Base-by-base conservation (phyloP, 1,284 basidiomycete genomes). In the Volvariella volvacea region DNA sequence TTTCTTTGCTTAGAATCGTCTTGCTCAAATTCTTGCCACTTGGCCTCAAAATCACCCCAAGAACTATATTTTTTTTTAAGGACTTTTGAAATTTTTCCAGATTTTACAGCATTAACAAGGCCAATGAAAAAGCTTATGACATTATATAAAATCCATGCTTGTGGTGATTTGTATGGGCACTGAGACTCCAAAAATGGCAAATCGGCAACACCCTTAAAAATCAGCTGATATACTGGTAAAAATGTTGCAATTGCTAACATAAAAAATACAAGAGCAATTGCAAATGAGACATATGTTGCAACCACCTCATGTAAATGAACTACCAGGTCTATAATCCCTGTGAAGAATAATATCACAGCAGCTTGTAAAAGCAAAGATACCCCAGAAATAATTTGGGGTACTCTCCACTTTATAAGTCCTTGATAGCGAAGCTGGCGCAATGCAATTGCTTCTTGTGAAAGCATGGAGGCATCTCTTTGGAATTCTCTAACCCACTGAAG, bases 311-410 rank as follows among this genome's bases (percentile, higher is more conserved):
- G 22, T 21, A 19, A 19, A 22, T 37, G 19, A 22, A 21, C 25
- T 7, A 44, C 19, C 25, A 44, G 28, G 14, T 44, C 43, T n/a
- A 44, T 21, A 14, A 44, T 17, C 9, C 43, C 36, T 14, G 43
- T 34, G 20, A 44, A 30, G 8, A 44, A 39, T 8, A 44, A 37
- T n/a, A 39, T n/a, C n/a, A 39, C 43, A 10, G 43, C 34, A 6
- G 38, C 15, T 39, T 44, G 43, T 12, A 44, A 22, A 17, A 44
- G 32, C 21, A 44, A 8, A 12, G 43, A 33, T 10, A 44, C n/a
- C 9, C 21, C 22, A 12, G 43, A 44, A 4, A 39, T 30, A 14
- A 44, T 28, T 19, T 22, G 22, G 10, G 25, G 36, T 16, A 39
- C 33, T 20, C 38, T 44, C 22, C 36, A 40, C 7, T 7, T 17